Evolutionary conservation across 2,329 filamentous ascomycete genomes (phyloP).

Genomic region (Cadophora sp.): DNA sequence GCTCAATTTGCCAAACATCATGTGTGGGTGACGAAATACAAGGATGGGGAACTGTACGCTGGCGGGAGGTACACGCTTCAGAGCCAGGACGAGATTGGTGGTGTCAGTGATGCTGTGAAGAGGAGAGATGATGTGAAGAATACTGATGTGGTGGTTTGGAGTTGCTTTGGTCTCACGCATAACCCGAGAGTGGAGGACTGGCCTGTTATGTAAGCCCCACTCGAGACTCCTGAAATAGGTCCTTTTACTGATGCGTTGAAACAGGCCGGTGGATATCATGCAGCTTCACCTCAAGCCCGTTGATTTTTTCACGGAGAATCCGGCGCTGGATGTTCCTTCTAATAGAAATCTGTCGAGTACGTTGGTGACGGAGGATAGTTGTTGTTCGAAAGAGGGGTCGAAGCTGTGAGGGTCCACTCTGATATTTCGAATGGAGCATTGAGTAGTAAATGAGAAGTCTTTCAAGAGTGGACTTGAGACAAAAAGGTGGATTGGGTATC

Average conservation of each 20-base stretch:
- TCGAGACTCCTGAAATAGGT: too few relatives aligned
- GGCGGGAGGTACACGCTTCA: conserved; percentile 45
- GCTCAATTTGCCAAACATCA: conserved; percentile 88
- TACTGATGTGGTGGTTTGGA: conserved; percentile 88
- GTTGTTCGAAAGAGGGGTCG: conserved; percentile 22
- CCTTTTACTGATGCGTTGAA: background rate
- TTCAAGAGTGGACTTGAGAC: too few relatives aligned
- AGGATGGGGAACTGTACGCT: conserved; percentile 49
- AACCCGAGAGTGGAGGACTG: conserved; percentile 91
- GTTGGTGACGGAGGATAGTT: conserved; percentile 19
- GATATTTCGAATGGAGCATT: too few relatives aligned
- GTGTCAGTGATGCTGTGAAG: conserved; percentile 71
- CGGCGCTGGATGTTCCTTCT: conserved; percentile 67
- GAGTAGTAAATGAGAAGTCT: too few relatives aligned
- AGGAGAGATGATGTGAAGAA: conserved; percentile 89
- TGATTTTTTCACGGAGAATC: conserved; percentile 64
- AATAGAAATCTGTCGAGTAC: conserved; percentile 55
- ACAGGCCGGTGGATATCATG: conserved; percentile 75
- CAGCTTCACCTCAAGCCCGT: conserved; percentile 70
- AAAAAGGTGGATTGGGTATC: too few relatives aligned
- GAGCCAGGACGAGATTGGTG: conserved; percentile 37
- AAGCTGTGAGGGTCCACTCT: background rate
- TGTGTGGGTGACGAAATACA: conserved; percentile 88
- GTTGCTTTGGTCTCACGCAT: conserved; percentile 88
- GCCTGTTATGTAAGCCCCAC: conserved; percentile 72